phyloP scores from a whole-genome alignment of 75 land plant species.

The Ceratopteris richardii region DNA sequence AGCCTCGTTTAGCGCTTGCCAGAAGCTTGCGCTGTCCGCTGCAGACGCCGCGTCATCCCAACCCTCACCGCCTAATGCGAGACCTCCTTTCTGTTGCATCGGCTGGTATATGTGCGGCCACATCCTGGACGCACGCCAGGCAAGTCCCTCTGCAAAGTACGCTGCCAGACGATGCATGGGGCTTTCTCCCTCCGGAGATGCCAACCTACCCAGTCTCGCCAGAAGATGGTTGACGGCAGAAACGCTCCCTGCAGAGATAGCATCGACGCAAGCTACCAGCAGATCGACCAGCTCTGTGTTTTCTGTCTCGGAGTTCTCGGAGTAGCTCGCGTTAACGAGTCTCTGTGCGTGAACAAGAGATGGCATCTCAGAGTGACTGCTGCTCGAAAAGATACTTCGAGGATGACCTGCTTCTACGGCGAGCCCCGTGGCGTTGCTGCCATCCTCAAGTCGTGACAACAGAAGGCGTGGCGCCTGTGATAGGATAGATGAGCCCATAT shows the following conservation, averaged over 20 bases:
- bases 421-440: no score
- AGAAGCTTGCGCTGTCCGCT: conserved; percentile 12
- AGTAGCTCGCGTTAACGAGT: no score
- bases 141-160: conserved; percentile 82
- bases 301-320: no score
- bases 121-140: conserved; percentile 49
- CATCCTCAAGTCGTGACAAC: no score
- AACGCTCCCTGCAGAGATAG: conserved; percentile 51
- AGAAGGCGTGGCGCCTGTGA: no score
- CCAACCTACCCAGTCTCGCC: conserved; percentile 60
- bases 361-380: no score
- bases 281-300: conserved; percentile 65
- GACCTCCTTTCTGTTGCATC: background rate
- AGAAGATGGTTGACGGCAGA: conserved; percentile 36
- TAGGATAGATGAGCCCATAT: no score
- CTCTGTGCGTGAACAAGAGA: no score
- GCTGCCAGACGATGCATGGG: conserved; percentile 57
- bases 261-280: conserved; percentile 58
- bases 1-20: conserved; percentile 62
- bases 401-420: no score
- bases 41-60: conserved; percentile 38
- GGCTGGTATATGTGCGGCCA: conserved; percentile 68
- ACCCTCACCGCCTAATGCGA: conserved; percentile 25
- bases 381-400: no score
- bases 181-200: conserved; percentile 56